Conservation (phyloP, 1,284 basidiomycete genomes). For the Trametes hirsuta region DNA sequence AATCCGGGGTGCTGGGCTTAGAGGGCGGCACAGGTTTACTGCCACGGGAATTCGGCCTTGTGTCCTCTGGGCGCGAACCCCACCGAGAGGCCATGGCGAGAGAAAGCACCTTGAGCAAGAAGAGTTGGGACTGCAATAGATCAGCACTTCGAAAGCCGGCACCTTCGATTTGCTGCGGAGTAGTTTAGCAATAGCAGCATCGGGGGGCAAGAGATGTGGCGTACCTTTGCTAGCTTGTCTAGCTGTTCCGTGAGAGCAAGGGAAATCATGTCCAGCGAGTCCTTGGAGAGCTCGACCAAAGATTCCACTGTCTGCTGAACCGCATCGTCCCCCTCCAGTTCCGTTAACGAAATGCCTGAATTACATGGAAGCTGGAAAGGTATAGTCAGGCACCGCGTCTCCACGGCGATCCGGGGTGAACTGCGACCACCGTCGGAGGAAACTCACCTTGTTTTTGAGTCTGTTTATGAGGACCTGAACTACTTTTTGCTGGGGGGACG, state of each 20-base stretch:
- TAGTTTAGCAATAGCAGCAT: neutral
- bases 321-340: conserved; percentile 75
- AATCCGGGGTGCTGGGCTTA: conserved; percentile 39
- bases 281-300: conserved; percentile 76
- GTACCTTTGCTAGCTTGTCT: conserved; percentile 78
- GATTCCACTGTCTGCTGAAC: conserved; percentile 77
- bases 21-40: conserved; percentile 39
- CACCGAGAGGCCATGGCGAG: conserved; percentile 81
- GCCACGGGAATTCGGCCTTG: conserved; percentile 45
- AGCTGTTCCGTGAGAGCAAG: conserved; percentile 77
- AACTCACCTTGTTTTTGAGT: conserved; percentile 67
- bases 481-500: conserved; percentile 71
- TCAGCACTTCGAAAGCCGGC: conserved; percentile 64
- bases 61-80: conserved; percentile 46
- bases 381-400: neutral
- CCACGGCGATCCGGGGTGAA: neutral
- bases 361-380: conserved; percentile 78
- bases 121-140: conserved; percentile 88
- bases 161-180: conserved; percentile 50
- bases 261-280: conserved; percentile 78
- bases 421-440: neutral
- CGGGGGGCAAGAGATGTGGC: conserved; percentile 28
- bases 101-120: conserved; percentile 84
- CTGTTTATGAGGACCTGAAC: conserved; percentile 72
- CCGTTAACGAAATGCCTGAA: conserved; percentile 74